Percentiles rank a stretch among this genome's conserved stretches.
Evolutionary conservation across 192 early-diverging fungal genomes (phyloP).

Genomic region (Entomortierella lignicola): DNA sequence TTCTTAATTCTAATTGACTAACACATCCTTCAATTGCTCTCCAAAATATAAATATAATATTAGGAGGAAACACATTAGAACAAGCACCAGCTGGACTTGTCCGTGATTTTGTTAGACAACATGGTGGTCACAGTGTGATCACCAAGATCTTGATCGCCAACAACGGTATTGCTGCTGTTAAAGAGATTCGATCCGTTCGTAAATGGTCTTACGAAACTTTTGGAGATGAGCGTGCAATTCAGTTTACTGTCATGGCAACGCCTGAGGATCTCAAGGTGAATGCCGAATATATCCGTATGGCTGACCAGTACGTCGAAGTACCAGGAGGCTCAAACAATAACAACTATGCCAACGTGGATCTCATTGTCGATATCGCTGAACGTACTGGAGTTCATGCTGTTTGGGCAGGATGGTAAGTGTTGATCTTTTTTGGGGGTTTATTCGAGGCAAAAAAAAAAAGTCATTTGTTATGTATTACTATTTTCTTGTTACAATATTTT

Average conservation of each 20-base stretch:
- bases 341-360: conserved; percentile 98
- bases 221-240: conserved; percentile 94
- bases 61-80: conserved; percentile 80
- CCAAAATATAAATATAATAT: neutral
- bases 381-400: conserved; percentile 94
- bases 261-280: conserved; percentile 97
- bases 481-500: too few species aligned
- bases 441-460: too few species aligned
- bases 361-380: conserved; percentile 98
- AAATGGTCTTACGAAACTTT: conserved; percentile 99
- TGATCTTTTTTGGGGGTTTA: too few species aligned
- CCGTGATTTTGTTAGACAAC: conserved; percentile 79
- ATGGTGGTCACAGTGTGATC: conserved; percentile 89
- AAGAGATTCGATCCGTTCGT: conserved; percentile 97
- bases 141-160: conserved; percentile 97
- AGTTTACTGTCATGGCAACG: conserved; percentile 98
- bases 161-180: conserved; percentile 99
- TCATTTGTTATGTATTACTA: too few species aligned
- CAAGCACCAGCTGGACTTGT: conserved; percentile 72
- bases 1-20: too few species aligned
- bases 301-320: conserved; percentile 98
- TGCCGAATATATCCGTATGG: conserved; percentile 99
- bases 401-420: conserved; percentile 95
- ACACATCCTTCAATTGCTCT: neutral
- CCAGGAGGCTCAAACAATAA: conserved; percentile 98